Evolutionary conservation across 495 filamentous ascomycete genomes (phyloP), one percentile per base, ranked within the genome.

Genomic region (Penicillium cosmopolitanum): DNA sequence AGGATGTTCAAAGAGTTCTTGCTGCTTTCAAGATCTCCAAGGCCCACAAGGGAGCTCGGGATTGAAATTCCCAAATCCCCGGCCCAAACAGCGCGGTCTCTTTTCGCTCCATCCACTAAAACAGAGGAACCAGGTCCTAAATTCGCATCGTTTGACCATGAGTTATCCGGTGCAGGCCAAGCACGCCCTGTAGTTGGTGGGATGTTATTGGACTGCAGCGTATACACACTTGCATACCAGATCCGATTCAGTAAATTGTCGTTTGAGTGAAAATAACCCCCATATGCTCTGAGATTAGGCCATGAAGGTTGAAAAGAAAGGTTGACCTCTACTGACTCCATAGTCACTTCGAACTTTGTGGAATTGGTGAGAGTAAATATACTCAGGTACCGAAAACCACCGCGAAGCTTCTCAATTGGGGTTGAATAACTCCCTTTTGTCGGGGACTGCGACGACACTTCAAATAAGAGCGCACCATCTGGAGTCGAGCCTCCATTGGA

Each of bases 151-250:
- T 38, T 38, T 15, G 13, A 38, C 84, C 83, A 38, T 78, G 66
- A 0, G 61, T 62, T 15, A 38, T 12, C 35, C 5, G 35, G 35
- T 12, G 35, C 35, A 11, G 35, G 35, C 35, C 35, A 38, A 15
- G 10, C 40, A 43, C 16, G 13, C 8, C 40, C 40, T 8, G 40
- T 16, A 18, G 11, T 43, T 16, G 40, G 40, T 0, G 82, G 81
- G 53, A 83, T 74, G 42, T 85, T 81, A 8, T 80, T 85, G 36
- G 74, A 81, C 7, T 86, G 72, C 65, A 87, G 83, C 0, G 85
- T 88, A 61, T 83, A 88, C 15, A 84, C 84, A 13, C 84, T 84
- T n/a, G 84, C 80, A 64, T 88, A 88, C 83, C 84, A 88, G 43
- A 86, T 77, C 12, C 77, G 67, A 56, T 88, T 87, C 35, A 89